These are phyloP conservation scores for Tolypocladium tropicale DNA, from an alignment of 2,329 filamentous ascomycete species.

Conservation along the genomic window DNA sequence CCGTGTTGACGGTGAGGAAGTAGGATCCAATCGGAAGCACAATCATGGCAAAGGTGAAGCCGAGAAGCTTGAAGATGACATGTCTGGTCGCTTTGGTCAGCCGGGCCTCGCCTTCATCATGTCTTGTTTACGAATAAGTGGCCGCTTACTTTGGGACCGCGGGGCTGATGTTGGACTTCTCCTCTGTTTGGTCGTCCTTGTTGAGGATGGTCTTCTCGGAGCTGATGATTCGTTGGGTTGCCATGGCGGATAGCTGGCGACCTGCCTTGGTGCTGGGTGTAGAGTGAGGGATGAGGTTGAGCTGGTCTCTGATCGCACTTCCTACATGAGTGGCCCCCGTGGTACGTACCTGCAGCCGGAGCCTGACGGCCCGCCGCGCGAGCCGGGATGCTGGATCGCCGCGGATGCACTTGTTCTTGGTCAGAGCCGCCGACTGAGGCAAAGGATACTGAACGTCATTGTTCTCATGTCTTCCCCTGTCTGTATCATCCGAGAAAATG, in stretches of 20 bases:
- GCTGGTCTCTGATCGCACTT: background rate
- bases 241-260: slow-evolving; percentile 39
- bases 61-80: slow-evolving; percentile 83
- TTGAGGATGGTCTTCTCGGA: slow-evolving; percentile 58
- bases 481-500: background rate
- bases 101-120: background rate
- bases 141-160: slow-evolving; percentile 68
- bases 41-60: slow-evolving; percentile 88
- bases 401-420: background rate
- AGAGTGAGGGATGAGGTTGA: background rate
- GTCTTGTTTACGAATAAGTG: slow-evolving; percentile 1
- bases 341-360: background rate
- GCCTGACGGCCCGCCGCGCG: background rate
- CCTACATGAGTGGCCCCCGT: background rate
- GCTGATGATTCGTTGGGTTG: slow-evolving; percentile 56
- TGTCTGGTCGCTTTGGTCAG: slow-evolving; percentile 35
- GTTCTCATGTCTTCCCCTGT: background rate
- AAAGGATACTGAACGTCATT: background rate
- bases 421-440: background rate
- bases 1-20: slow-evolving; percentile 63
- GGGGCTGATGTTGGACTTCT: slow-evolving; percentile 65
- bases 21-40: slow-evolving; percentile 79
- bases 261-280: background rate
- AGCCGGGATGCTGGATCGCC: background rate
- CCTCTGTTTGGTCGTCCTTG: slow-evolving; percentile 39